A percentile compares a stretch with the other conserved stretches of the same genome.
These are phyloP conservation scores for Phlebiopsis flavidoalba DNA, from an alignment of 768 basidiomycete genomes.

Conservation along the genomic window DNA sequence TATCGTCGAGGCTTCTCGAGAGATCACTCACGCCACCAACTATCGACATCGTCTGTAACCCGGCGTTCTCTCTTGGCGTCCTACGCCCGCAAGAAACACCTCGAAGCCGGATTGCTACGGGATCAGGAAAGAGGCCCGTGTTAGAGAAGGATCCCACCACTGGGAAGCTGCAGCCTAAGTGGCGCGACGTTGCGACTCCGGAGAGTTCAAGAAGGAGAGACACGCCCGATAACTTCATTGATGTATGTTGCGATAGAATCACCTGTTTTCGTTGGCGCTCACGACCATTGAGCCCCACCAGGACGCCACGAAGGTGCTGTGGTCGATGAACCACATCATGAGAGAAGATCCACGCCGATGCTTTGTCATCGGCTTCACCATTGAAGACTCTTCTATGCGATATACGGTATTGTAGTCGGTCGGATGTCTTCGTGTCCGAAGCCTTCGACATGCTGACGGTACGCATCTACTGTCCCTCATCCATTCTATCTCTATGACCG, in stretches of 20 bases:
- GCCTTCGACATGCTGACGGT: constrained; percentile 14
- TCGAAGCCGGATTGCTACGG: not conserved
- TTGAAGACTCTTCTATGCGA: constrained; percentile 21
- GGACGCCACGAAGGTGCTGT: constrained; percentile 20
- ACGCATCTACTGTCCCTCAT: not conserved
- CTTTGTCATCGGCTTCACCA: constrained; percentile 24
- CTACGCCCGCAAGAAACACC: not conserved
- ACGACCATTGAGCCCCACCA: not conserved
- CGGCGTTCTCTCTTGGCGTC: not conserved
- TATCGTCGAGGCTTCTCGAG: not conserved
- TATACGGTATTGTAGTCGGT: constrained; percentile 26
- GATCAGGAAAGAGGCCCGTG: not conserved
- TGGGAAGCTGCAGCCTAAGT: not conserved
- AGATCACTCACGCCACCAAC: not conserved
- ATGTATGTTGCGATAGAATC: not conserved
- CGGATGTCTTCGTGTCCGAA: constrained; percentile 15
- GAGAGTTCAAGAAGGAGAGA: not conserved
- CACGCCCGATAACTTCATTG: not conserved
- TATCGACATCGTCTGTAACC: not conserved
- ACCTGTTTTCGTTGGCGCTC: not conserved
- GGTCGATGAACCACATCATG: constrained; percentile 25
- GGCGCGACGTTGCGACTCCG: not conserved
- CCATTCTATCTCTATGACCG: too few relatives aligned
- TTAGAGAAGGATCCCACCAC: not conserved
- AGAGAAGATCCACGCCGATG: constrained; percentile 21